A percentile compares a stretch with the other conserved stretches of the same genome.
Evolutionary conservation across 495 filamentous ascomycete species (phyloP).

Genomic region (Neurospora africana): DNA sequence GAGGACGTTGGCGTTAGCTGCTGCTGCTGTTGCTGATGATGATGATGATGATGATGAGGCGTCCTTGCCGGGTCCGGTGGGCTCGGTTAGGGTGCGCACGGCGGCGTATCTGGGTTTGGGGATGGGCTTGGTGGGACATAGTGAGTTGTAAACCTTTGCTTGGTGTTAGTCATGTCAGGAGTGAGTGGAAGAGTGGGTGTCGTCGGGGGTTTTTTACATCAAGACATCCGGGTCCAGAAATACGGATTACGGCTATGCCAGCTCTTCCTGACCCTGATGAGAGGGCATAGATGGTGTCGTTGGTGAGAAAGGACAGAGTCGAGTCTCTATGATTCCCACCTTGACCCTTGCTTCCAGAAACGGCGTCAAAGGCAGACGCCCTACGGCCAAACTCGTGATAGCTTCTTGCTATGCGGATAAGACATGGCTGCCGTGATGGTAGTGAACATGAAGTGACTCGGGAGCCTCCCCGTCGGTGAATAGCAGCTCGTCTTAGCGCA

Average conservation of each 20-base stretch:
- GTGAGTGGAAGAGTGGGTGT: neutral
- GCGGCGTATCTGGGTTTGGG: constrained; percentile 68
- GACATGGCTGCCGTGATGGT: neutral
- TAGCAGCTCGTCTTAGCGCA: constrained; percentile 17
- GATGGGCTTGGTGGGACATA: constrained; percentile 56
- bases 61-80: constrained; percentile 25
- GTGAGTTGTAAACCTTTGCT: constrained; percentile 56
- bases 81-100: constrained; percentile 67
- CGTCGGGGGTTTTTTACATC: constrained; percentile 42
- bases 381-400: constrained; percentile 3
- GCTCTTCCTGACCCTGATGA: constrained; percentile 80
- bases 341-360: neutral
- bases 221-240: constrained; percentile 70
- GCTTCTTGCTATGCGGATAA: neutral
- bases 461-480: neutral
- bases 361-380: neutral
- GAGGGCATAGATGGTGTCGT: constrained; percentile 80
- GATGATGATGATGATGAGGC: neutral
- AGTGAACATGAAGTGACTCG: neutral
- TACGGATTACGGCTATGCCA: constrained; percentile 82
- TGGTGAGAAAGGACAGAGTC: neutral
- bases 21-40: too few species aligned
- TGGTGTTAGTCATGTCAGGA: constrained; percentile 1
- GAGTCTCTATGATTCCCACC: neutral
- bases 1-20: constrained; percentile 39